Evolutionary conservation across 352 stramenopile genomes (phyloP), one percentile per base, ranked within the genome.

Genomic region (Globisporangium parvum): DNA sequence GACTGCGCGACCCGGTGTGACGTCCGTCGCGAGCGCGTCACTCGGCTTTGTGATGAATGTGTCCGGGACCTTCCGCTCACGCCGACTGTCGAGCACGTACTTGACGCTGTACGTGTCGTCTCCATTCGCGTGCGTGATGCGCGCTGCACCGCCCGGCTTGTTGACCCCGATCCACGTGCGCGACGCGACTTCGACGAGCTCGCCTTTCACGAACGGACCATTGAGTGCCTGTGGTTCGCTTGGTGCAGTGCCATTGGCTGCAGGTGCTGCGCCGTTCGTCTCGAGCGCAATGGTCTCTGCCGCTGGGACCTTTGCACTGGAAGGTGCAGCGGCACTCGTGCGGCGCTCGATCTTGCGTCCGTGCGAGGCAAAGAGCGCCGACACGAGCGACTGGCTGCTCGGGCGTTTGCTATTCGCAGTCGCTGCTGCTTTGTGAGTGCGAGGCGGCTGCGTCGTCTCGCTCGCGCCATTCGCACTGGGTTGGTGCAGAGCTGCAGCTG

Each of bases 161-260:
- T 98, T 98, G 24, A 97, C 87, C 0, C 93, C 93, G 5, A 83
- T 63, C 88, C 90, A 97, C 54, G 87, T 97, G 15, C 93, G 77
- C 28, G 83, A 69, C 31, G 76, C 70, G 17, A 97, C 88, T 21
- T 96, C 70, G 5, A 98, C 89, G n/a, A 96, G 51, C 39, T 93
- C 69, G 18, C 87, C 88, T 0, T 75, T 61, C 31, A 55, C 50
- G 41, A 89, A 90, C 21, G 53, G 58, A n/a, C 64, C 61, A 21
- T 72, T 63, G 33, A 72, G 42, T 48, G 47, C 39, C 2, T 55
- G 62, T 51, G 67, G 41, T 51, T 59, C 20, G 15, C 40, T 55
- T n/a, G 24, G 4, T 47, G 31, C 33, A 56, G 62, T n/a, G 51
- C 39, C 2, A 62, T 52, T 56, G 18, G 20, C 45, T 57, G 35